Conservation (phyloP, 805 yeast species). For the Lachancea waltii region DNA sequence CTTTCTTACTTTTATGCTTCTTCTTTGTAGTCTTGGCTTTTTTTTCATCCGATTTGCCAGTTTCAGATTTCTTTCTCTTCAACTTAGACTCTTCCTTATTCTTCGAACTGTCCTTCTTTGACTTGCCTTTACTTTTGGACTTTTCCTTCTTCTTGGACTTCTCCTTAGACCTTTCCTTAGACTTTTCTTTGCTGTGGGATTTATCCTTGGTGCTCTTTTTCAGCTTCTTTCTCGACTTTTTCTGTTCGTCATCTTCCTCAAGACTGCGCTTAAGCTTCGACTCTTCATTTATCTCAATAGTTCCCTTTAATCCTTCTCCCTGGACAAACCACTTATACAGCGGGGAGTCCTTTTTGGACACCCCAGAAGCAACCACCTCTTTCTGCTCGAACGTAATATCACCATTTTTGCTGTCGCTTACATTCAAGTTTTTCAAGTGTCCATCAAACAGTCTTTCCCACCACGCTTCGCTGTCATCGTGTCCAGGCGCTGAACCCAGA, state of each 20-base stretch:
- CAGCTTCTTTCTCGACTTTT: constrained; percentile 14
- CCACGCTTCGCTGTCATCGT: constrained; percentile 82
- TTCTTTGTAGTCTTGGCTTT: constrained; percentile 12
- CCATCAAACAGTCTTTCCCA: constrained; percentile 97
- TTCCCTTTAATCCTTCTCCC: constrained; percentile 81
- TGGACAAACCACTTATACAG: constrained; percentile 79
- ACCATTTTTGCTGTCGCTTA: constrained; percentile 30
- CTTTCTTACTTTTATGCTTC: not conserved
- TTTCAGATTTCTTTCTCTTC: constrained; percentile 23
- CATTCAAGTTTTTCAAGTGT: constrained; percentile 72
- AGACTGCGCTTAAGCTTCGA: constrained; percentile 13
- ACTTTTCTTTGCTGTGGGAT: constrained; percentile 4
- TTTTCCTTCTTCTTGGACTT: constrained; percentile 15
- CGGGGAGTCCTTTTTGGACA: constrained; percentile 55
- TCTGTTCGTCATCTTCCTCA: constrained; percentile 13
- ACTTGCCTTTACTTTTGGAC: constrained; percentile 18
- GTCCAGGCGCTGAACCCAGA: constrained; percentile 62
- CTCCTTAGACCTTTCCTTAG: constrained; percentile 14
- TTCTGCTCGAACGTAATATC: constrained; percentile 51
- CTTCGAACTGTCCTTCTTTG: constrained; percentile 19
- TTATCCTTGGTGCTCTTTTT: constrained; percentile 9
- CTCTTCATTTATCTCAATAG: constrained; percentile 41
- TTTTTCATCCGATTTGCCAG: constrained; percentile 18
- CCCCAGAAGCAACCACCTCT: constrained; percentile 39
- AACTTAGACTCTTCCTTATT: constrained; percentile 21